Percentiles rank a stretch among this genome's conserved stretches.
phyloP scores from a whole-genome alignment of 345 rosid species.

The Boechera stricta region DNA sequence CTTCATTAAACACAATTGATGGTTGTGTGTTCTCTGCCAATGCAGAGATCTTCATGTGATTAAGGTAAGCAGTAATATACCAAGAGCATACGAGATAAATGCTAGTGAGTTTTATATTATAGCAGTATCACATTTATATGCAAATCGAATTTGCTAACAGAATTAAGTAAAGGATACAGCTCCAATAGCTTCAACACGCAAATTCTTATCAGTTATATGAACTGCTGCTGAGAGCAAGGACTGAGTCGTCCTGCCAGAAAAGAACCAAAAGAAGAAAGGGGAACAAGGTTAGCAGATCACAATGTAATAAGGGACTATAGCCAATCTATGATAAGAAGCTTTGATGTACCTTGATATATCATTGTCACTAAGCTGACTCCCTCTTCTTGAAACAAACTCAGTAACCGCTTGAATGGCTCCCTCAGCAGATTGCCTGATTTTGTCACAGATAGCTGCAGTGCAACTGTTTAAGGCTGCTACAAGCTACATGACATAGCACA shows the following conservation, averaged over 20 bases:
- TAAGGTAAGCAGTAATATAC: conserved; percentile 50
- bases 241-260: conserved; percentile 77
- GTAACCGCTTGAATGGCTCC: conserved; percentile 93
- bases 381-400: conserved; percentile 84
- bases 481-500: conserved; percentile 67
- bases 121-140: conserved; percentile 26
- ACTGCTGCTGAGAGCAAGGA: conserved; percentile 84
- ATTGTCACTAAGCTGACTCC: conserved; percentile 72
- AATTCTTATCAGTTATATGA: conserved; percentile 85
- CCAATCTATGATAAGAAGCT: conserved; percentile 16
- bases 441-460: conserved; percentile 83
- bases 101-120: conserved; percentile 17
- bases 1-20: conserved; percentile 79
- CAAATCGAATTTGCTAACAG: conserved; percentile 28
- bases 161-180: conserved; percentile 68
- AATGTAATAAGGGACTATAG: conserved; percentile 1
- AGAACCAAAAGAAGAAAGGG: conserved; percentile 26
- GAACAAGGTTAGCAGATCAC: conserved; percentile 27
- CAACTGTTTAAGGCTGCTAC: conserved; percentile 76
- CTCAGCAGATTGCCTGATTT: conserved; percentile 88
- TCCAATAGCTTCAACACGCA: conserved; percentile 89
- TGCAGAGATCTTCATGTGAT: conserved; percentile 66
- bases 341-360: conserved; percentile 72
- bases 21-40: conserved; percentile 84
- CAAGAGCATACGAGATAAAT: conserved; percentile 32